Base-by-base conservation (phyloP, 78 protist genomes). In the Diacronema lutheri region DNA sequence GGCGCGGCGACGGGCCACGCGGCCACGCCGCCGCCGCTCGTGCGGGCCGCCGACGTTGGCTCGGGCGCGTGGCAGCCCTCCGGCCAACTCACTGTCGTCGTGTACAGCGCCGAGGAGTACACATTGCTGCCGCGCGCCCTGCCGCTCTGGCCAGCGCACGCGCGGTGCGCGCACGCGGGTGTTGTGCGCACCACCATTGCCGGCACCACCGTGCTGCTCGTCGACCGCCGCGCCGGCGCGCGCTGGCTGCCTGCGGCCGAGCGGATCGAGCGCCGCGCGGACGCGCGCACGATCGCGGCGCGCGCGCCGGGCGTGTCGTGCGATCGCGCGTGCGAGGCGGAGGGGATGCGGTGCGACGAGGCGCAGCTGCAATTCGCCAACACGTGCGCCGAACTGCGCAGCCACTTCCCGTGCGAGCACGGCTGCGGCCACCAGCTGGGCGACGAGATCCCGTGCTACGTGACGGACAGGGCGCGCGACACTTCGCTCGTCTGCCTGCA, bases 351-450 rank as follows among this genome's bases (percentile, higher is more conserved):
- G 71, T 64, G 71, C 16, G 40, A 33, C 71, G 5, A 2, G 71
- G 1, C 0, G n/a, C 7, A 14, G 44, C 74, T 66, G n/a, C 50
- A 71, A 20, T 71, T 23, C 33, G 57, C 16, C 35, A 37, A 41
- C 58, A 11, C 7, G 12, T 71, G 79, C 79, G 79, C 10, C 58
- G 35, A 10, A 13, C 9, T 71, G 58, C 16, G 16, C n/a, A 5
- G 40, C 46, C 57, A 41, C 57, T 71, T 71, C 35, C 21, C 33
- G 6, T 71, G 79, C 79, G 79, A 71, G 35, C n/a, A 29, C 16
- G 79, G 79, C 19, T 71, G 79, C 20, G 79, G 79, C 38, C 79
- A 71, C 33, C 79, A 71, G 58, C 50, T 41, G 35, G 19, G 69
- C 69, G 69, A 44, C 50, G 50, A 44, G 50, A 44, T 44, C 50